Base-by-base conservation (phyloP, 2,329 filamentous ascomycete species). In the Hortaea werneckii region DNA sequence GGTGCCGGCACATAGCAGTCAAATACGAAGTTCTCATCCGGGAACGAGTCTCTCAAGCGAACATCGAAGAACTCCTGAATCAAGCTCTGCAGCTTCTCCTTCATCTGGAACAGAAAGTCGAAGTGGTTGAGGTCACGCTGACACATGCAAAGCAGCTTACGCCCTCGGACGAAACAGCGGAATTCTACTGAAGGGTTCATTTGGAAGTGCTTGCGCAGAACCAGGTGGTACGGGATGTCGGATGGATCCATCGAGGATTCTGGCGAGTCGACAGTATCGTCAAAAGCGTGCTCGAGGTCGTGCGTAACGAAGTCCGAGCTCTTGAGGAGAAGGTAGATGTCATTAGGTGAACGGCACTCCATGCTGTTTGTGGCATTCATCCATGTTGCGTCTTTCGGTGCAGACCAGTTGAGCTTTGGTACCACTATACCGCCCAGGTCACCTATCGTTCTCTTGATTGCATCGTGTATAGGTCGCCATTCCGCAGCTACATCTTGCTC, bases 361-460 rank as follows among this genome's bases (percentile, higher is more conserved):
- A 95, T 84, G 40, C 86, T 94, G 66, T 98, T 98, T 34, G 41
- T 42, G 63, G 77, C 68, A 67, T 82, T 67, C 65, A 98, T 95
- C 84, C 88, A 95, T 20, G 85, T 87, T 6, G 92, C 92, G 62
- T 98, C 92, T 65, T 95, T 95, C 4, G 92, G 92, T 4, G 88
- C 83, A 5, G 89, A 95, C 92, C 92, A 98, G 70, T 96, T 96
- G 40, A 98, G 72, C 67, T 98, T 98, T 0, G 92, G 92, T 1
- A 85, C 82, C 6, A 95, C 89, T 49, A 82, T 80, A 48, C 90
- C 90, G 11, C 87, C 89, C 1, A 96, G 76, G 56, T 89, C 84
- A 9, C 73, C 67, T 51, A 98, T 95, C 37, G 78, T 85, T 26
- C 78, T 72, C 62, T 82, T 83, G 64, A 98, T 87, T 46, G 77